phyloP scores from a whole-genome alignment of 2,329 filamentous ascomycete species.

The Botryotinia calthae region DNA sequence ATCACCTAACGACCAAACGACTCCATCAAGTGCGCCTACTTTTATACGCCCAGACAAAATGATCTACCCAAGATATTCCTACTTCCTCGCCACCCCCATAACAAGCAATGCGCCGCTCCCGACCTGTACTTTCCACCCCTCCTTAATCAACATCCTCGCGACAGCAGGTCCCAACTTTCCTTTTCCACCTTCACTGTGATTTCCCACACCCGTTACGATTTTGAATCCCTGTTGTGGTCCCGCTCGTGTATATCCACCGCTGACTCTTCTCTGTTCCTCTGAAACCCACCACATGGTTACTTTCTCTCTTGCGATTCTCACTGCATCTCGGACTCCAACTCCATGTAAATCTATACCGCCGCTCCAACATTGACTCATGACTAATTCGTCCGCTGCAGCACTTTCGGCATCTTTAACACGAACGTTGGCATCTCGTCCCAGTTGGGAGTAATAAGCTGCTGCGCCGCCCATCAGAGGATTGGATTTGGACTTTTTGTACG shows the following conservation, averaged over 20 bases:
- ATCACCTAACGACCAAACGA: not conserved
- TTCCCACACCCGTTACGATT: slow-evolving; percentile 78
- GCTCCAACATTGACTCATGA: slow-evolving; percentile 61
- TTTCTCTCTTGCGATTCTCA: slow-evolving; percentile 68
- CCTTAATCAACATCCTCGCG: slow-evolving; percentile 67
- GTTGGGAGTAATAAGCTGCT: slow-evolving; percentile 71
- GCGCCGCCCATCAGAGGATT: slow-evolving; percentile 72
- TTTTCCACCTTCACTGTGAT: slow-evolving; percentile 73
- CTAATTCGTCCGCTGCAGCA: slow-evolving; percentile 67
- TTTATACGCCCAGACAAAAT: not conserved
- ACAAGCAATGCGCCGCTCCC: slow-evolving; percentile 70
- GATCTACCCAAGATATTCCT: not conserved
- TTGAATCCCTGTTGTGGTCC: slow-evolving; percentile 53
- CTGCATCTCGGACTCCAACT: slow-evolving; percentile 75
- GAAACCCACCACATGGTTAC: slow-evolving; percentile 79
- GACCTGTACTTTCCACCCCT: slow-evolving; percentile 80
- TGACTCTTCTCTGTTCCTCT: slow-evolving; percentile 39
- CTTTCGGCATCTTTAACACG: slow-evolving; percentile 58
- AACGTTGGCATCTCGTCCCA: slow-evolving; percentile 62
- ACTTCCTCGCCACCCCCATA: slow-evolving; percentile 50
- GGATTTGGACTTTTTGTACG: slow-evolving; percentile 62
- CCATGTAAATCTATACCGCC: slow-evolving; percentile 76
- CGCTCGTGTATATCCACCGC: slow-evolving; percentile 37
- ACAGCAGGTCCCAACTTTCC: slow-evolving; percentile 78
- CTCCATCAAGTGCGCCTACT: not conserved